These are phyloP conservation scores for Phytophthora idaei DNA, from an alignment of 352 stramenopile genomes.

Conservation along the genomic window DNA sequence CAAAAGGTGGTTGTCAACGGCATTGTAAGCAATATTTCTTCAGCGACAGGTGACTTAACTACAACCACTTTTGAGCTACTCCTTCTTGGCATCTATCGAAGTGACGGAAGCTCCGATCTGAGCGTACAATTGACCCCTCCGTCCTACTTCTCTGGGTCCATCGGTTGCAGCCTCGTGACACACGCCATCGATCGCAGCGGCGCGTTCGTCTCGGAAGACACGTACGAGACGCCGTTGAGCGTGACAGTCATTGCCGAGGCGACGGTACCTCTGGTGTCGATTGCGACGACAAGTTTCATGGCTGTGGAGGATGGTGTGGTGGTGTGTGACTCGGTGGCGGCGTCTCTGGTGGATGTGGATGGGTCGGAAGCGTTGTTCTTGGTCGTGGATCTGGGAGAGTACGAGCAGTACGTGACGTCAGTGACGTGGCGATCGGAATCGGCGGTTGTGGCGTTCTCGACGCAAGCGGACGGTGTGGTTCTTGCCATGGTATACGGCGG, in stretches of 20 bases:
- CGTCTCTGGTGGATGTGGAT: slow-evolving; percentile 42
- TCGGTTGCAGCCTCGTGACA: slow-evolving; percentile 29
- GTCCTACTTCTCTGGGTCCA: slow-evolving; percentile 37
- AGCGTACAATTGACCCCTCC: slow-evolving; percentile 29
- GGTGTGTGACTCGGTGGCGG: slow-evolving; percentile 26
- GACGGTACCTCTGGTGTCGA: slow-evolving; percentile 26
- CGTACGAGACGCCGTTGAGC: slow-evolving; percentile 19
- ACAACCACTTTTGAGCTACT: slow-evolving; percentile 10
- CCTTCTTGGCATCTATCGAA: slow-evolving; percentile 8
- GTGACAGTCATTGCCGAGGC: slow-evolving; percentile 30
- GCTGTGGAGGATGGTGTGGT: slow-evolving; percentile 38
- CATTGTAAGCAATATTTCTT: slow-evolving; percentile 6
- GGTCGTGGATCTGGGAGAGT: slow-evolving; percentile 31
- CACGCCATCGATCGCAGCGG: slow-evolving; percentile 30
- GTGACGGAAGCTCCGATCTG: slow-evolving; percentile 5
- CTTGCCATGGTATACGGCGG: slow-evolving; percentile 11
- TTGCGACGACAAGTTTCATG: slow-evolving; percentile 11
- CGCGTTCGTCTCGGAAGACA: slow-evolving; percentile 18
- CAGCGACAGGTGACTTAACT: not conserved
- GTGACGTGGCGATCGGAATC: slow-evolving; percentile 20
- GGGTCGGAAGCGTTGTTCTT: slow-evolving; percentile 44
- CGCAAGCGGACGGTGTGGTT: slow-evolving; percentile 17
- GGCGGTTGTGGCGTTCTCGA: slow-evolving; percentile 16
- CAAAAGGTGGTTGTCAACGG: slow-evolving; percentile 11
- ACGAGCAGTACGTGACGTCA: slow-evolving; percentile 18